Conservation (phyloP, 2,329 filamentous ascomycete species). For the Talaromyces sp. region DNA sequence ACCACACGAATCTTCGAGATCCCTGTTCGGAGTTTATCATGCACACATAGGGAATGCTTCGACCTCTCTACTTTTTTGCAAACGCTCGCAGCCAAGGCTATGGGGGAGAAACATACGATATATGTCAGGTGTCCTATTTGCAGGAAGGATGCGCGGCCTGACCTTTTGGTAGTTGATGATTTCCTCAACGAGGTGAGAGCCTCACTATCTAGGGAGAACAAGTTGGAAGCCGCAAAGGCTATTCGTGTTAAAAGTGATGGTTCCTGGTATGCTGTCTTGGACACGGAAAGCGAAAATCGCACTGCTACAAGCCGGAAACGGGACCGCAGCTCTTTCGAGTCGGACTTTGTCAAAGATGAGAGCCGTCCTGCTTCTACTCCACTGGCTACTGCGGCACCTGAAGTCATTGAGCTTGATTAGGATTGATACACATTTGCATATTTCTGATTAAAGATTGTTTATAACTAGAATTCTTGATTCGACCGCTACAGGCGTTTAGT, state of each 20-base stretch:
- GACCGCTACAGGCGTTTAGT: background rate
- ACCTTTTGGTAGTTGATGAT: constrained; percentile 66
- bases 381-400: constrained; percentile 8
- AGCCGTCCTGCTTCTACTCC: background rate
- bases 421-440: background rate
- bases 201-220: constrained; percentile 50
- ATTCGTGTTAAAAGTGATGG: constrained; percentile 65
- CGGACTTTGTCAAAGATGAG: constrained; percentile 22
- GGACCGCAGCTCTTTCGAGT: constrained; percentile 20
- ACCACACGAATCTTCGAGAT: constrained; percentile 61
- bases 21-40: constrained; percentile 68
- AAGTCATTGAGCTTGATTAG: constrained; percentile 28
- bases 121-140: constrained; percentile 73
- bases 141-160: constrained; percentile 70
- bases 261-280: constrained; percentile 57
- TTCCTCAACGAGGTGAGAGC: constrained; percentile 65
- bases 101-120: constrained; percentile 58
- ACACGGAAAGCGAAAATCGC: constrained; percentile 23
- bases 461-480: background rate
- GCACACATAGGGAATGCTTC: constrained; percentile 82
- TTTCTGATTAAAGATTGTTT: background rate
- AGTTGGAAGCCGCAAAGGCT: constrained; percentile 53
- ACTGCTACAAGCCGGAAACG: constrained; percentile 19
- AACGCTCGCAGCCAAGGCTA: constrained; percentile 52
- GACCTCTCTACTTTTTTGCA: constrained; percentile 78